Conservation (phyloP, 495 filamentous ascomycete genomes). For the Penicillium desertorum region DNA sequence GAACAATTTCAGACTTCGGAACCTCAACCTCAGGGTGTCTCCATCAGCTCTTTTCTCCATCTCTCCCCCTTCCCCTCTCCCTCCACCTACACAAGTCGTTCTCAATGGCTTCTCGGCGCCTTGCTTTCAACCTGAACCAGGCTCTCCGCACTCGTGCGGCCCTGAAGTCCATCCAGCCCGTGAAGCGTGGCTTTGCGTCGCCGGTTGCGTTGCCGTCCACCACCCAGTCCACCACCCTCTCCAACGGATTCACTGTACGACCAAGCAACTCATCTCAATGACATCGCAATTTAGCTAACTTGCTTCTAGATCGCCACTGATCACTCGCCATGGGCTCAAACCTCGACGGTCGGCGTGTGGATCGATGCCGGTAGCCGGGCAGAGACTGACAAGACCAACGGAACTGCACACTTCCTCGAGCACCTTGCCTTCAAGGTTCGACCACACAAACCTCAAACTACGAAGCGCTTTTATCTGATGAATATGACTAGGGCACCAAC, state of each 20-base stretch:
- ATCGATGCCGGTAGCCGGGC: constrained; percentile 98
- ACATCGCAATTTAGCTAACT: constrained; percentile 40
- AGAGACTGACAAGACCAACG: constrained; percentile 98
- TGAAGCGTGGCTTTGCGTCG: constrained; percentile 82
- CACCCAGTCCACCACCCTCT: constrained; percentile 92
- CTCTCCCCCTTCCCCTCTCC: constrained; percentile 28
- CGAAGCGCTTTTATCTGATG: constrained; percentile 24
- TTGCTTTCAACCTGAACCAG: constrained; percentile 85
- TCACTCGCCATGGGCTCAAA: constrained; percentile 97
- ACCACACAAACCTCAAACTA: constrained; percentile 4
- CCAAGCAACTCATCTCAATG: constrained; percentile 23
- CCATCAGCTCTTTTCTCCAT: constrained; percentile 39
- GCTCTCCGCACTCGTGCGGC: constrained; percentile 79
- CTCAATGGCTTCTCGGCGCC: constrained; percentile 90
- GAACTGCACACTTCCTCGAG: constrained; percentile 98
- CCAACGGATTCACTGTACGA: constrained; percentile 94
- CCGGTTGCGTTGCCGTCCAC: constrained; percentile 71
- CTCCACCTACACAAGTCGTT: constrained; percentile 29
- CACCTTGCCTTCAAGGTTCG: constrained; percentile 97
- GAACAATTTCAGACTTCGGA: constrained; percentile 55
- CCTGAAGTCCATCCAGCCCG: constrained; percentile 66
- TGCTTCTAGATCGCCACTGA: constrained; percentile 84
- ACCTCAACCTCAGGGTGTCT: constrained; percentile 51
- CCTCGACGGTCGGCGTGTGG: constrained; percentile 97
- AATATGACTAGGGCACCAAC: constrained; percentile 70